Evolutionary conservation across 1,139 yeast species (phyloP), one percentile per base, ranked within the genome.

Genomic region (Starmera stellimalicola): DNA sequence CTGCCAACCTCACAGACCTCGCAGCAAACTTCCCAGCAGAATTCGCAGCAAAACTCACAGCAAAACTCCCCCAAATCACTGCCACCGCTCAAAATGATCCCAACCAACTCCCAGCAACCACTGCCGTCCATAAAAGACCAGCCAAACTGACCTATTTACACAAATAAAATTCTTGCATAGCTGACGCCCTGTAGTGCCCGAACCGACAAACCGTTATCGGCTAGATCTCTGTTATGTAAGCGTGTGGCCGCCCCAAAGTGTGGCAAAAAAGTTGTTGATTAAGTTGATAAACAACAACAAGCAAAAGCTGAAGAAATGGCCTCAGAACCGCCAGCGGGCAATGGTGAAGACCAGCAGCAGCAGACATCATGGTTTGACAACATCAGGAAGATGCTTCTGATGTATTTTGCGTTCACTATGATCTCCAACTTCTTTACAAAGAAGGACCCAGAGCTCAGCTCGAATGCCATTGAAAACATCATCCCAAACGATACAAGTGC

Each of bases 11-110:
- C 34, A 9, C 25, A 26, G 17, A 31, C 18, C 6, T 32, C 24
- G 17, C n/a, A 12, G 16, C 18, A 16, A 27, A 18, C 20, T 17
- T 11, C 10, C 19, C 29, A 16, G 30, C 24, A 11, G 16, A 29
- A 18, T 17, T 29, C 12, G 11, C 24, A 12, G 14, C 35, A 16
- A 35, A 33, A 23, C 18, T 29, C 11, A 24, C 33, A 19, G 16
- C 36, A 27, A 16, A 29, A 14, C 9, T 18, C 20, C 9, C 30
- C 30, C n/a, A n/a, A n/a, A n/a, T n/a, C n/a, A n/a, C n/a, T n/a
- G n/a, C n/a, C n/a, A n/a, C n/a, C n/a, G 14, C 30, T 25, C n/a
- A 11, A 19, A 10, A 18, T 12, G 11, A 11, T 18, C 12, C 34
- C 30, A 29, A 25, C n/a, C 30, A 18, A 19, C 18, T 16, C 23